Evolutionary conservation across 129 eudicot genomes (phyloP).

Genomic region (Rutidosis leptorrhynchoides): DNA sequence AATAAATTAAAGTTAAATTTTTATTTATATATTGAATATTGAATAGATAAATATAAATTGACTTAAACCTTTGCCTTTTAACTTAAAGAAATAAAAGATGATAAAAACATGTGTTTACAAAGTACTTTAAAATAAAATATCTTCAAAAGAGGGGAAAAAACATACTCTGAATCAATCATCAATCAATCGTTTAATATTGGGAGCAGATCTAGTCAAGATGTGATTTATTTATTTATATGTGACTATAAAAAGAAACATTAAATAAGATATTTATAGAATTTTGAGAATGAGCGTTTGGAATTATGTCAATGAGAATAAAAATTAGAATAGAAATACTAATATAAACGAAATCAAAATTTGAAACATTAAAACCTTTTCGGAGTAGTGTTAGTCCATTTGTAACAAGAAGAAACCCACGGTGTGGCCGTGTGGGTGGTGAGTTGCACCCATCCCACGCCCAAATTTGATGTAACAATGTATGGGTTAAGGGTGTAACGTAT

Average conservation of each 20-base stretch:
- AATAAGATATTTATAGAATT: neutral
- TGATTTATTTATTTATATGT: slow-evolving; percentile 16
- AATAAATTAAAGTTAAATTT: too few species aligned
- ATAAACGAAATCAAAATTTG: neutral
- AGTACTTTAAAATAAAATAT: neutral
- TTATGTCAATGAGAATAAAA: neutral
- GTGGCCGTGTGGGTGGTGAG: too few species aligned
- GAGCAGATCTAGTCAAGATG: slow-evolving; percentile 20
- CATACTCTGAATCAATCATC: neutral
- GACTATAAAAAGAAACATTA: slow-evolving; percentile 12
- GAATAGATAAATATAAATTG: neutral
- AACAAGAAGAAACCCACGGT: too few species aligned
- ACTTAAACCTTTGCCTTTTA: neutral
- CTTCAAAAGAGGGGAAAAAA: neutral
- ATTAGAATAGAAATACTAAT: neutral
- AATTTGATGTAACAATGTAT: too few species aligned
- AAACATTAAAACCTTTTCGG: too few species aligned
- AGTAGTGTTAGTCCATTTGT: too few species aligned
- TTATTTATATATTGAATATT: too few species aligned
- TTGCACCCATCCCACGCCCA: too few species aligned
- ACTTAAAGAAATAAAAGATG: neutral
- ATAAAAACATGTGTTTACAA: slow-evolving; percentile 8
- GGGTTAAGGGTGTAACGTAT: too few species aligned
- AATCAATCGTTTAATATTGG: neutral
- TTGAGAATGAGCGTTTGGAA: slow-evolving; percentile 16